Base-by-base conservation (phyloP, 495 filamentous ascomycete species). In the Bacidia rubella region DNA sequence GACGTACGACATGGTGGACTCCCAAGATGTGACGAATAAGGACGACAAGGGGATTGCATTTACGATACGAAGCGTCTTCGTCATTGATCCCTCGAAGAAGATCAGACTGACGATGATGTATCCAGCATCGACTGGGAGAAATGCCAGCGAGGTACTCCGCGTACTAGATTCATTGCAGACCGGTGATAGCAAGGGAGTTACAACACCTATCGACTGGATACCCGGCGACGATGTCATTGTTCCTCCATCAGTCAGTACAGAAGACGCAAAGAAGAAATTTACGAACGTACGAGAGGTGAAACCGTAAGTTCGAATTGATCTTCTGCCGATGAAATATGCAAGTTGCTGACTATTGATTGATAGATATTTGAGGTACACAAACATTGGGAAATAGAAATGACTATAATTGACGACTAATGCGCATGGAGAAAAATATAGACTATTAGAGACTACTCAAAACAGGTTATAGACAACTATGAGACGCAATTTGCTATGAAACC, bases 61-160 rank as follows among this genome's bases (percentile, higher is more conserved):
- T 58, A 85, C 81, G 44, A 83, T 85, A 58, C 77, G 81, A 53
- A 75, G 74, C 38, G 78, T 85, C 44, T 83, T 82, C 64, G 72
- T 85, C 58, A 83, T 85, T 59, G 81, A 85, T 63, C 81, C 81
- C 23, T 55, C 63, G 55, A 83, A 85, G 72, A 83, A 81, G 71
- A 80, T 85, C 60, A 74, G 77, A 25, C 64, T 81, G 58, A 80
- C 72, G 21, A 79, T 83, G 78, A 72, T 76, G 66, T 85, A 85
- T 63, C 81, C 81, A 20, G 79, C 80, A 27, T 74, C 71, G 17
- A 81, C 78, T 11, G 81, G 81, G 32, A 63, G 81, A 22, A 85
- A 83, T 67, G 74, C 81, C 4, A 65, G 70, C 1, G 81, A 85
- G 68, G 79, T 85, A 24, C 67, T 85, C 55, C 63, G 81, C 44